A percentile compares a stretch with the other conserved stretches of the same genome.
Conservation (phyloP, 352 stramenopile genomes). For the Pythium scleroteichum region DNA sequence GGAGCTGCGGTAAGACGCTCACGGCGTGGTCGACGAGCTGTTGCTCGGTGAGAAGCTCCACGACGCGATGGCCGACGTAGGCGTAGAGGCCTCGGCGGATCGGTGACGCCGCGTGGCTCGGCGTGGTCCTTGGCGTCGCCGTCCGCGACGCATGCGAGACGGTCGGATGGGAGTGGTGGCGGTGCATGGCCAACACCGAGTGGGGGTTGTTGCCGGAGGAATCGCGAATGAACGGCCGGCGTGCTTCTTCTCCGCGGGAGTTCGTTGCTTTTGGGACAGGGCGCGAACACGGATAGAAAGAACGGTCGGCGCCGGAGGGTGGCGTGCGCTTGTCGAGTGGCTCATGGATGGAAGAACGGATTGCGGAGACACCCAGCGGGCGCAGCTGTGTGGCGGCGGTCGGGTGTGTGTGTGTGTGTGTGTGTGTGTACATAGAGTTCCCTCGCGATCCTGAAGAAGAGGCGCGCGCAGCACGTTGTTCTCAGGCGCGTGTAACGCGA, state of each 20-base stretch:
- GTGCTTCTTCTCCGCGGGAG: neutral
- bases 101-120: neutral
- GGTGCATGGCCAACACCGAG: neutral
- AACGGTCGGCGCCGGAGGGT: neutral
- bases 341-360: neutral
- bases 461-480: neutral
- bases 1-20: conserved; percentile 34
- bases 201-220: neutral
- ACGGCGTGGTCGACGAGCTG: conserved; percentile 32
- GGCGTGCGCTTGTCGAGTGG: conserved; percentile 6
- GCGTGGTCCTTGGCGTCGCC: conserved; percentile 6
- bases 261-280: conserved; percentile 17
- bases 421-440: neutral
- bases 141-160: conserved; percentile 2
- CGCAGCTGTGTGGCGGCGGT: no score
- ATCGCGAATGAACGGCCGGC: neutral
- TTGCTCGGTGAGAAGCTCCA: conserved; percentile 33
- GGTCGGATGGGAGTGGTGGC: neutral
- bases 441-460: neutral
- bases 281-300: conserved; percentile 1
- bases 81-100: conserved; percentile 21
- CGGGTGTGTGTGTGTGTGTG: no score
- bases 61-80: conserved; percentile 28
- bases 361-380: no score
- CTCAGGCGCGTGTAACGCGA: no score